Percentiles rank a stretch among this genome's conserved stretches.
Evolutionary conservation across 2,329 filamentous ascomycete species (phyloP).

Genomic region (Colletotrichum sp.): DNA sequence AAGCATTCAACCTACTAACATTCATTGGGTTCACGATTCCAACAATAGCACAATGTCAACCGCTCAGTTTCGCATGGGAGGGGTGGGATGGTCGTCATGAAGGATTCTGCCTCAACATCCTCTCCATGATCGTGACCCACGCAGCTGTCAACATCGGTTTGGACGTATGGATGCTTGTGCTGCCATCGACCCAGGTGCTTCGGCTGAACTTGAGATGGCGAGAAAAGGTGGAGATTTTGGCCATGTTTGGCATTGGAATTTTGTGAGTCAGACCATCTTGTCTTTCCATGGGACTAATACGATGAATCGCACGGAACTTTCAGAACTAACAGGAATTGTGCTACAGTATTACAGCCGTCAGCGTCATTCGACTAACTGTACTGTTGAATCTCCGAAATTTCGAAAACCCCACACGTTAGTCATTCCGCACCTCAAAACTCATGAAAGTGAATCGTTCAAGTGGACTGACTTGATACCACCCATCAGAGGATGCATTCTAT

Average conservation of each 20-base stretch:
- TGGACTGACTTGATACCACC: conserved; percentile 37
- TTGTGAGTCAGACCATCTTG: conserved; percentile 1
- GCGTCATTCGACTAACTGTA: conserved; percentile 40
- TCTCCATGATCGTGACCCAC: conserved; percentile 41
- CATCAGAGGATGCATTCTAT: conserved; percentile 36
- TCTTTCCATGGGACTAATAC: not conserved
- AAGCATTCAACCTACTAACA: not conserved
- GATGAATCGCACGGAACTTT: not conserved
- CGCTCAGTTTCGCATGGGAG: conserved; percentile 49
- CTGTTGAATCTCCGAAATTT: conserved; percentile 48
- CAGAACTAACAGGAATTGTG: rapidly evolving
- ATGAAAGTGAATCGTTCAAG: conserved; percentile 32
- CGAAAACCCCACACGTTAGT: conserved; percentile 36
- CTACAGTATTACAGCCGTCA: conserved; percentile 38
- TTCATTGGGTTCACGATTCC: conserved; percentile 35
- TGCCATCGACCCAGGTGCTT: conserved; percentile 43
- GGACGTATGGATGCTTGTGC: conserved; percentile 44
- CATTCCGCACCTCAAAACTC: conserved; percentile 9
- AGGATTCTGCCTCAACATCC: conserved; percentile 40
- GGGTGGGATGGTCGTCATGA: conserved; percentile 28
- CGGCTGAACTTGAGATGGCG: conserved; percentile 35
- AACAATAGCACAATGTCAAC: conserved; percentile 44
- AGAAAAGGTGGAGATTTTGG: conserved; percentile 39
- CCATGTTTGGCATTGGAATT: conserved; percentile 41
- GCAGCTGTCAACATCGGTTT: conserved; percentile 48